Evolutionary conservation across 352 stramenopile species (phyloP), one percentile per base, ranked within the genome.

Genomic region (Globisporangium apiculatum): DNA sequence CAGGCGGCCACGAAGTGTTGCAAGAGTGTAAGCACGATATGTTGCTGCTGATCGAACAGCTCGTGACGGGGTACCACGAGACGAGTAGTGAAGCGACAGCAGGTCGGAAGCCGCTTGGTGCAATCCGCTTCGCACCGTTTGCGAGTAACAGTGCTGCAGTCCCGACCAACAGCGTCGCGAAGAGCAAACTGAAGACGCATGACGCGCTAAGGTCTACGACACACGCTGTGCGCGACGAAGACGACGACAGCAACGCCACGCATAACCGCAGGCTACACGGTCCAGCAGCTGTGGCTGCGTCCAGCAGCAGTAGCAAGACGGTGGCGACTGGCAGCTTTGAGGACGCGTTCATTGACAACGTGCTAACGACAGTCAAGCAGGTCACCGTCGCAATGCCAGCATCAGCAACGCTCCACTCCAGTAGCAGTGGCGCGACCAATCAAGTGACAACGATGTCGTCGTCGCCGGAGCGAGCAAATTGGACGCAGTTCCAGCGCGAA

Each of bases 21-120:
- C 94, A 98, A 65, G 94, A 98, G 59, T 87, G 87, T 62, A 96
- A 96, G 40, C 71, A 90, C 17, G 69, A 92, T 42, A 76, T 91
- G 53, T 72, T 94, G 4, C 40, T 83, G 53, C 67, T 98, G 10
- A 62, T 98, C 6, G 95, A 98, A 66, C 93, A 98, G 55, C 78
- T 98, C 24, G 71, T 96, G 52, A 96, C 90, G 8, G 94, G 94
- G 0, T 98, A 96, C 65, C 92, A 98, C 70, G 94, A 98, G 60
- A 52, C 83, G 2, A 71, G 97, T 53, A 87, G 97, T 48, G 65
- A 86, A 0, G 62, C 66, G 0, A 11, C 24, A 7, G 7, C 35
- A 73, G 53, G 53, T 38, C 43, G 1, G 17, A 8, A 48, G 38
- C 18, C 4, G 9, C 31, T 45, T 47, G 12, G 3, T 18, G 11